These are phyloP conservation scores for Trichosporon sp. DNA, from an alignment of 1,284 basidiomycete genomes.

Conservation along the genomic window DNA sequence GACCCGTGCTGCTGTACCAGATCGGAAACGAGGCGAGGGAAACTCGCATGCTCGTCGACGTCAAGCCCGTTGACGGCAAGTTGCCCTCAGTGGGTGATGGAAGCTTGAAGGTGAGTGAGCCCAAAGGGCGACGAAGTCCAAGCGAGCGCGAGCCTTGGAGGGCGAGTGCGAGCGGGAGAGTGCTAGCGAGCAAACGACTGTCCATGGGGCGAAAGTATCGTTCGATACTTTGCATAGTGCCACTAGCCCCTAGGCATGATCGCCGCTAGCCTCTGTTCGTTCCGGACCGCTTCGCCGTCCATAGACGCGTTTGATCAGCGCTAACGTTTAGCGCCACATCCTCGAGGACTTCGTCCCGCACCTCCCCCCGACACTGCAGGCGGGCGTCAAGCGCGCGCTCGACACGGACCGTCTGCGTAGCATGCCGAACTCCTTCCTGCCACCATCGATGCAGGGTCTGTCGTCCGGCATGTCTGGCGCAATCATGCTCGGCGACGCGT, in stretches of 20 bases:
- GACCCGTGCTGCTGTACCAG: conserved; percentile 88
- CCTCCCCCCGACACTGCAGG: conserved; percentile 71
- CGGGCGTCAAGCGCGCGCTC: conserved; percentile 66
- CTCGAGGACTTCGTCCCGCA: conserved; percentile 72
- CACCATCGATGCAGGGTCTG: conserved; percentile 75
- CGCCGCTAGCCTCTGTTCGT: not conserved
- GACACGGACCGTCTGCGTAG: conserved; percentile 73
- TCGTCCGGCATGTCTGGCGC: conserved; percentile 64
- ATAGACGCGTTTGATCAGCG: not conserved
- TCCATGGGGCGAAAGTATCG: not conserved
- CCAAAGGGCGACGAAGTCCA: conserved; percentile 4
- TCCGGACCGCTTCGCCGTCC: too few relatives aligned
- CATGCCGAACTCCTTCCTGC: conserved; percentile 97
- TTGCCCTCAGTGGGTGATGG: conserved; percentile 69
- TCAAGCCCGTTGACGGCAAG: conserved; percentile 66
- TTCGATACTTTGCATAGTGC: not conserved
- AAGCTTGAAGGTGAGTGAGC: conserved; percentile 65
- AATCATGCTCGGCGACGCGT: conserved; percentile 89
- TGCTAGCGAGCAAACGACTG: too few relatives aligned
- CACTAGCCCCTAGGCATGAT: not conserved
- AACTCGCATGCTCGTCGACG: conserved; percentile 90
- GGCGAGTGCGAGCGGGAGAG: too few relatives aligned
- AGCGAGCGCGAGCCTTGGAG: too few relatives aligned
- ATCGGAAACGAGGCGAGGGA: conserved; percentile 67
- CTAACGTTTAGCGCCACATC: conserved; percentile 65